Percentiles rank a stretch among this genome's conserved stretches.
Conservation (phyloP, 192 early-diverging fungal species). For the Gamsiella multidivaricata region DNA sequence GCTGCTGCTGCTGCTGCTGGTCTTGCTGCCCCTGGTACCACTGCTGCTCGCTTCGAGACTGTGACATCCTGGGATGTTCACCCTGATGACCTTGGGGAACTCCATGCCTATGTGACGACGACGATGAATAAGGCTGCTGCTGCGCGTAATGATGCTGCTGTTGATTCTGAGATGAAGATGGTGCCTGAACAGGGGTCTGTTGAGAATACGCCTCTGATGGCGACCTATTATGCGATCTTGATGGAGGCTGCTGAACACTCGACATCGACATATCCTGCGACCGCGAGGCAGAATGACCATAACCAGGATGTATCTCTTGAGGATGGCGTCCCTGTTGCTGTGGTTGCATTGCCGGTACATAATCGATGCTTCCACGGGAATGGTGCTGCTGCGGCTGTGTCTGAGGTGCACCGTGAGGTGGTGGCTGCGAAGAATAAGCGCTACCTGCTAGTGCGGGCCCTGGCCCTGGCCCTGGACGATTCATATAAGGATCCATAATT, state of each 20-base stretch:
- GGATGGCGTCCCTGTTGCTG: constrained; percentile 12
- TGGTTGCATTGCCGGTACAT: background rate
- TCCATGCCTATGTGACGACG: background rate
- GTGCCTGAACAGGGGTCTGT: background rate
- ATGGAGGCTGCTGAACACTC: constrained; percentile 5
- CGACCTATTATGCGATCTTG: constrained; percentile 25
- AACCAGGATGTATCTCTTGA: constrained; percentile 13
- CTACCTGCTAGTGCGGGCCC: background rate
- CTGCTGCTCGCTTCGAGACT: constrained; percentile 10
- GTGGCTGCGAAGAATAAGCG: background rate
- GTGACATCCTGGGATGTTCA: background rate
- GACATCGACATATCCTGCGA: constrained; percentile 26
- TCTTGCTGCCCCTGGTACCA: constrained; percentile 22
- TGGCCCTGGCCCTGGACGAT: background rate
- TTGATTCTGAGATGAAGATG: background rate
- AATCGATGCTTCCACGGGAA: constrained; percentile 3
- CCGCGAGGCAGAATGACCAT: constrained; percentile 20
- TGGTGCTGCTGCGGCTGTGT: constrained; percentile 1
- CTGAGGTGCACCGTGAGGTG: background rate
- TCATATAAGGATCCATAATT: constrained; percentile 11
- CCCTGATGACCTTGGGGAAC: constrained; percentile 1
- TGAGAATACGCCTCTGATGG: constrained; percentile 17
- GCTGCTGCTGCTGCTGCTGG: constrained; percentile 1
- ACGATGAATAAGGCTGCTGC: background rate
- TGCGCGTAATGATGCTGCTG: background rate